phyloP scores from a whole-genome alignment of 805 yeast genomes.

The Saturnispora mendoncae region DNA sequence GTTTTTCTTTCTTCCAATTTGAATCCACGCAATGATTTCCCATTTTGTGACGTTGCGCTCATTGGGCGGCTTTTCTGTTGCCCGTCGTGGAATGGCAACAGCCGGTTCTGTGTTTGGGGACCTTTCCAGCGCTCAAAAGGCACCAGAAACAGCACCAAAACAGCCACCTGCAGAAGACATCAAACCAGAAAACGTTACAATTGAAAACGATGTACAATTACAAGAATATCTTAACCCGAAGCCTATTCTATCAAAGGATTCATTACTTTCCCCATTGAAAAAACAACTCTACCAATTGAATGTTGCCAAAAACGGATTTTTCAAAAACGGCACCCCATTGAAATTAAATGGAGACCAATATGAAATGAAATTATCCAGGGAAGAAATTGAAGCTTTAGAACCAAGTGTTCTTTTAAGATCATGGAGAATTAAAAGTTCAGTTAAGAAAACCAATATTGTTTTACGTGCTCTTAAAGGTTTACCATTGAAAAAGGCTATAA shows the following conservation, averaged over 20 bases:
- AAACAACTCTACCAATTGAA: conserved; percentile 51
- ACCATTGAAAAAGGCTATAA: conserved; percentile 70
- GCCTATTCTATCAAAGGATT: conserved; percentile 47
- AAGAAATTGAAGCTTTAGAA: conserved; percentile 72
- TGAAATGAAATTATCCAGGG: conserved; percentile 45
- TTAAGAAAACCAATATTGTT: conserved; percentile 78
- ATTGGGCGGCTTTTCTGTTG: background rate
- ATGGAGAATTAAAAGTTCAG: conserved; percentile 74
- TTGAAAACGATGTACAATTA: conserved; percentile 29
- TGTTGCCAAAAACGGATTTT: conserved; percentile 57
- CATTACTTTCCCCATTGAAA: conserved; percentile 62
- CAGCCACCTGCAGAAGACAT: conserved; percentile 12
- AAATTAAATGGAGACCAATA: conserved; percentile 32
- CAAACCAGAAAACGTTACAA: conserved; percentile 18
- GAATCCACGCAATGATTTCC: background rate
- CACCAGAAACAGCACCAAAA: background rate
- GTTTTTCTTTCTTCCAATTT: too few species aligned
- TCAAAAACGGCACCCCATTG: conserved; percentile 51
- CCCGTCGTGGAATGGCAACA: conserved; percentile 3
- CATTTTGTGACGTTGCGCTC: background rate
- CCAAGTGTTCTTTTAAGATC: conserved; percentile 82
- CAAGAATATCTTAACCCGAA: conserved; percentile 44
- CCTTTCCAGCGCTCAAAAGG: conserved; percentile 15
- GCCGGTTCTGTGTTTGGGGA: conserved; percentile 25
- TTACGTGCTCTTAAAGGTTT: conserved; percentile 67